Percentiles rank a stretch among this genome's conserved stretches.
Conservation (phyloP, 2,329 filamentous ascomycete species). For the Scedosporium aurantiacum region DNA sequence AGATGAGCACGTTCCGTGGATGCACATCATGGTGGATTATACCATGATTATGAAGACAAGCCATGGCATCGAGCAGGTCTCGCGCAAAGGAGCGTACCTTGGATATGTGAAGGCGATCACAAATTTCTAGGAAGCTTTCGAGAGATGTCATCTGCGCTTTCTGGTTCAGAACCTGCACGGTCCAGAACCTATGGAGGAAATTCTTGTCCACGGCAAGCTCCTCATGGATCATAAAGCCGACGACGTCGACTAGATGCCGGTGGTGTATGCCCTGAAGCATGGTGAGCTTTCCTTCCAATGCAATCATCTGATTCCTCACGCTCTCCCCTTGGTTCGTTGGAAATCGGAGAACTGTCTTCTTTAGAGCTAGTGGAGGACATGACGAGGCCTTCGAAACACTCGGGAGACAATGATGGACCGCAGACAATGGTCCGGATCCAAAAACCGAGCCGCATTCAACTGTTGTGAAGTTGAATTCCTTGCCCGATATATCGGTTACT, state of each 20-base stretch:
- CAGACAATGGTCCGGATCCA: constrained; percentile 53
- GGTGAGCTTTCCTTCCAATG: constrained; percentile 68
- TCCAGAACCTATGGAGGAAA: constrained; percentile 38
- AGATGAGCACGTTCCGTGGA: constrained; percentile 66
- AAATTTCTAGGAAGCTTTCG: constrained; percentile 68
- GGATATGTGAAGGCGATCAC: constrained; percentile 60
- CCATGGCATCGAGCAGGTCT: constrained; percentile 78
- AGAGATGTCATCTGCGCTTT: constrained; percentile 75
- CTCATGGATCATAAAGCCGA: constrained; percentile 69
- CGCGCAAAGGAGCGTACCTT: constrained; percentile 85
- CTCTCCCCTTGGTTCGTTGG: constrained; percentile 46
- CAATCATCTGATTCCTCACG: constrained; percentile 66
- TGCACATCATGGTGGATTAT: constrained; percentile 78
- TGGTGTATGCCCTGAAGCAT: constrained; percentile 63
- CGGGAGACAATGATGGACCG: constrained; percentile 55
- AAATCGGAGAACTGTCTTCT: constrained; percentile 52
- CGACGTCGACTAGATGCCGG: constrained; percentile 63
- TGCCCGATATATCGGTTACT: constrained; percentile 52
- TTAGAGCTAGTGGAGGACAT: constrained; percentile 58
- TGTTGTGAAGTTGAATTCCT: constrained; percentile 54
- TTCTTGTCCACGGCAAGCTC: constrained; percentile 22
- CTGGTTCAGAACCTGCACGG: constrained; percentile 63
- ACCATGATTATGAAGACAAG: constrained; percentile 76
- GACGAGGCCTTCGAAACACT: constrained; percentile 34
- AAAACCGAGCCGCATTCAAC: constrained; percentile 61